Base-by-base conservation (phyloP, 2,329 filamentous ascomycete genomes). In the Chrysoporthe cubensis region DNA sequence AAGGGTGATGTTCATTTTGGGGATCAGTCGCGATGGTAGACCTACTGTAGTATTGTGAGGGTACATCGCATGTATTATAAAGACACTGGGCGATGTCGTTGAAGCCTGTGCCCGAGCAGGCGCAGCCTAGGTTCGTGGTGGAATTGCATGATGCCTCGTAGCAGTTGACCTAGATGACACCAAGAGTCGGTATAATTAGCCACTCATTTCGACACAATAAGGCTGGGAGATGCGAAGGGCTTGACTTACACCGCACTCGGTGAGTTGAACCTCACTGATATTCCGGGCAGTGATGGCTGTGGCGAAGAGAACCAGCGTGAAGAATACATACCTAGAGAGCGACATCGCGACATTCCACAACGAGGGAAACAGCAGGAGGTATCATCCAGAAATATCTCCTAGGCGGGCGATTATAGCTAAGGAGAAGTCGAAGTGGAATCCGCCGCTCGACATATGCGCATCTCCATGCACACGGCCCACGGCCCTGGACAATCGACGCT, bases 91-190 rank as follows among this genome's bases (percentile, higher is more conserved):
- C 43, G 7, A 65, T 46, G 9, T 44, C 43, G 14, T 59, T 65
- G 43, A 65, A 57, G 3, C 44, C 52, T 4, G 40, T 32, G 3
- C 58, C 26, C 13, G 52, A 40, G 44, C 66, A 68, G 26, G 37
- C 62, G 5, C 66, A 68, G 6, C 60, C 34, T n/a, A 44, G n/a
- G 26, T 59, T 42, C 37, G 42, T 65, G 3, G 66, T 66, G 11
- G 66, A 62, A 8, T 68, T 63, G 44, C 63, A 66, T 56, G 61
- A 9, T n/a, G 37, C 18, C 6, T 68, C 42, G 26, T 59, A 63
- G 48, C 66, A 68, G 18, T n/a, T 42, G 6, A 44, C 5, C 66
- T 68, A 18, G 16, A 14, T 21, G 16, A 16, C 7, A 26, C 1
- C 4, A 11, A 3, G 16, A 26, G 26, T 66, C 6, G 57, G 26